Evolutionary conservation across 2,329 filamentous ascomycete genomes (phyloP).

Genomic region (Stagonosporopsis tanaceti): DNA sequence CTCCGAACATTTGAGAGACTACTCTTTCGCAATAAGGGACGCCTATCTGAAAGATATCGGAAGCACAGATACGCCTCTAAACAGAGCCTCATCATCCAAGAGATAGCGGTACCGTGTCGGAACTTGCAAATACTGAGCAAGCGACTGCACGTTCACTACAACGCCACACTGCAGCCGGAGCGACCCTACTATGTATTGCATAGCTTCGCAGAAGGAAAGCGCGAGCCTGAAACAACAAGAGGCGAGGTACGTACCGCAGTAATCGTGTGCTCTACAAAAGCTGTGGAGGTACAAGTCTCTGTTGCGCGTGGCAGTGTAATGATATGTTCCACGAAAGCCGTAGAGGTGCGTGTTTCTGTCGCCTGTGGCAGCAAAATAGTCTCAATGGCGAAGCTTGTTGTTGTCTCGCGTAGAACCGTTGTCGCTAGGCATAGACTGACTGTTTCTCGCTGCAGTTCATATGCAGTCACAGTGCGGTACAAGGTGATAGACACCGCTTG

Average conservation of each 20-base stretch:
- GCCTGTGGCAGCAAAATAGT: not conserved
- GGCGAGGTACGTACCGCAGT: not conserved
- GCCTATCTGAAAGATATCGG: too few species aligned
- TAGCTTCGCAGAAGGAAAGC: not conserved
- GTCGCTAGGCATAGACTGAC: not conserved
- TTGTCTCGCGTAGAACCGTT: not conserved
- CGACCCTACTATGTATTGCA: too few species aligned
- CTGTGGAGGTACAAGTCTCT: not conserved
- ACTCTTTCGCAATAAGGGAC: too few species aligned
- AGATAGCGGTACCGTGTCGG: too few species aligned
- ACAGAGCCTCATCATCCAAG: too few species aligned
- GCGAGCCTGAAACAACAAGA: too few species aligned
- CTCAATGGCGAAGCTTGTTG: not conserved
- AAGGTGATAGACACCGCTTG: not conserved
- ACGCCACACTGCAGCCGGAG: too few species aligned
- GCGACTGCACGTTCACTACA: too few species aligned
- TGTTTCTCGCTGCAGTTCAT: not conserved
- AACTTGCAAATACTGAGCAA: too few species aligned
- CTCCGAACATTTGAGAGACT: too few species aligned
- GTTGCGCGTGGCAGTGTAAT: not conserved
- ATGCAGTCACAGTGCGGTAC: conserved; percentile 1
- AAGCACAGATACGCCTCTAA: too few species aligned
- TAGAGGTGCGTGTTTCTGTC: not conserved
- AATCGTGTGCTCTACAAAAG: not conserved
- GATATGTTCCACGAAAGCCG: not conserved